These are phyloP conservation scores for Patellifolia procumbens DNA, from an alignment of 179 eudicot species.

Conservation along the genomic window DNA sequence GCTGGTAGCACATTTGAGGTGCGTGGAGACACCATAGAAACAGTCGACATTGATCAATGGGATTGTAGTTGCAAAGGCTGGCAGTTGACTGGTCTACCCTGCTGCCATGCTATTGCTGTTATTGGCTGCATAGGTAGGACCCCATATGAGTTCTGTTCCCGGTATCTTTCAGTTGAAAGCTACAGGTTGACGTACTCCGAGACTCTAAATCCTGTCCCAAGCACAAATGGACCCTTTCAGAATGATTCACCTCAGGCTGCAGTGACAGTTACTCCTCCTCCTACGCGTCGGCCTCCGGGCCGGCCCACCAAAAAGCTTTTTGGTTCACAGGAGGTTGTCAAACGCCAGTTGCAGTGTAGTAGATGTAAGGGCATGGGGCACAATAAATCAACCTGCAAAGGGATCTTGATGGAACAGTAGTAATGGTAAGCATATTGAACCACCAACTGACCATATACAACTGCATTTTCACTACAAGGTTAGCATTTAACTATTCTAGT, in stretches of 20 bases:
- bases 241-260: slow-evolving; percentile 43
- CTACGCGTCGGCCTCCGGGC: slow-evolving; percentile 90
- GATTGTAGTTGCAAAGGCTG: slow-evolving; percentile 83
- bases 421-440: slow-evolving; percentile 26
- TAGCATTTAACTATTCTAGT: background rate
- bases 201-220: slow-evolving; percentile 63
- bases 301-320: slow-evolving; percentile 66
- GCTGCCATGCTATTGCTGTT: slow-evolving; percentile 80
- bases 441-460: background rate
- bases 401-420: slow-evolving; percentile 41
- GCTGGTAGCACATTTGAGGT: slow-evolving; percentile 68
- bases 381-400: slow-evolving; percentile 88
- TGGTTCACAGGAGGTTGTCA: slow-evolving; percentile 51
- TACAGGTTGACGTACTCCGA: slow-evolving; percentile 74
- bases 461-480: background rate
- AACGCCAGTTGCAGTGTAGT: slow-evolving; percentile 83
- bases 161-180: slow-evolving; percentile 58
- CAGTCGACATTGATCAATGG: slow-evolving; percentile 65
- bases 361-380: slow-evolving; percentile 88
- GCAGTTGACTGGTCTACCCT: slow-evolving; percentile 86
- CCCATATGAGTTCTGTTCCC: slow-evolving; percentile 70
- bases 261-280: slow-evolving; percentile 77
- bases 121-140: slow-evolving; percentile 53
- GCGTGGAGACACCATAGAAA: slow-evolving; percentile 68
- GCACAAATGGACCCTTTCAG: slow-evolving; percentile 39